Evolutionary conservation across 305 asterid species (phyloP), one percentile per base, ranked within the genome.

Genomic region (Rubia balearica): DNA sequence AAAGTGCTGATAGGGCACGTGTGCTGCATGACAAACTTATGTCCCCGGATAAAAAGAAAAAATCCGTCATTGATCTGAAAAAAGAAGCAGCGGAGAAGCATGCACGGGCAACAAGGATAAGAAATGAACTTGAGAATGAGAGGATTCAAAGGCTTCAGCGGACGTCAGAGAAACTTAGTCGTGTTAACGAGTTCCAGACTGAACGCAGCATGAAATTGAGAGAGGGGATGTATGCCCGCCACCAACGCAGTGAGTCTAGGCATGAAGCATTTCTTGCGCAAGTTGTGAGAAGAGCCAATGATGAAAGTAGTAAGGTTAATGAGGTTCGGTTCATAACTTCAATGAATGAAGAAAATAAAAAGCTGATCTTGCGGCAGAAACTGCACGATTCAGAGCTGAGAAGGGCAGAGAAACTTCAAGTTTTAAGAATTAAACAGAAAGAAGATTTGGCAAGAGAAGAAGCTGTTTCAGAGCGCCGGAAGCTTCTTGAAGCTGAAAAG

Each of bases 271-370:
- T 79, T 82, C 81, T 95, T 74, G 99, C 99, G 56, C 85, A 87
- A 82, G 98, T 95, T 85, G 99, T 89, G 81, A 88, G 96, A 83
- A 85, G 98, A 80, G 99, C 99, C 60, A 96, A 96, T 48, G 99
- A 95, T 65, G 99, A 95, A 84, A 95, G 92, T 81, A 89, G 96
- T 77, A 95, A 95, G 83, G 99, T 95, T 73, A 91, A 95, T 71
- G 99, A 95, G 87, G 99, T 95, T 53, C 91, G 99, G 49, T 95
- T 95, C 83, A 95, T 95, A 77, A 95, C 97, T 74, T 95, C 99
- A 57, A 74, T 95, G 75, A 95, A 95, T 77, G 99, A 95, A 79
- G 99, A 90, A 89, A 95, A 91, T 81, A 95, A 95, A 81, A 95
- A 91, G 79, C 90, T 86, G 78, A 95, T 87, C 53, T 76, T 91